Evolutionary conservation across 148 eudicot species (phyloP).

Genomic region (Fagopyrum homotropicum): DNA sequence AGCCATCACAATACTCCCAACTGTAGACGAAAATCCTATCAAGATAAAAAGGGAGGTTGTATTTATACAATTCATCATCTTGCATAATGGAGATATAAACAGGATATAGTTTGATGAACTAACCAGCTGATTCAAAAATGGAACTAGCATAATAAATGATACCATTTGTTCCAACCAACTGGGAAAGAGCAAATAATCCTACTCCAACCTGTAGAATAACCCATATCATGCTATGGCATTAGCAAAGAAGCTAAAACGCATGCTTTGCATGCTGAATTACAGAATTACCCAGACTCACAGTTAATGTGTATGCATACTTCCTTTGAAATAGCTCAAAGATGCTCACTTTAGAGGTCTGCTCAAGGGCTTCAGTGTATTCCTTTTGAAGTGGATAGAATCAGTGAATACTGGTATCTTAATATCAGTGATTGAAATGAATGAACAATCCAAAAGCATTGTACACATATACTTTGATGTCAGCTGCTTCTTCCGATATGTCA

Average conservation of each 20-base stretch:
- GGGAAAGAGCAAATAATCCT: conserved; percentile 20
- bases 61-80: not conserved
- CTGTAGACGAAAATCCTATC: conserved; percentile 20
- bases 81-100: not conserved
- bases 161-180: conserved; percentile 23
- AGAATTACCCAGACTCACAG: conserved; percentile 19
- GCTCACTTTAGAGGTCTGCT: conserved; percentile 16
- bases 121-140: conserved; percentile 30
- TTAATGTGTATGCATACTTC: conserved; percentile 27
- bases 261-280: not conserved
- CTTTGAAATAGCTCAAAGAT: conserved; percentile 22
- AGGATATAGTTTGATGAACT: not conserved
- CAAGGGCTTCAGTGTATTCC: conserved; percentile 22
- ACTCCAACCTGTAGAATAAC: conserved; percentile 24
- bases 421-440: too few relatives aligned
- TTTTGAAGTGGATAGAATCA: too few relatives aligned
- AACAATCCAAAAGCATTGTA: too few relatives aligned
- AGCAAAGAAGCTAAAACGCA: not conserved
- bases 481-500: too few relatives aligned
- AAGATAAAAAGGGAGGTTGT: not conserved
- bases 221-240: not conserved
- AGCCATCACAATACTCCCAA: conserved; percentile 22
- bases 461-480: too few relatives aligned
- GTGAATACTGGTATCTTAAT: too few relatives aligned
- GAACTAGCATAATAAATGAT: conserved; percentile 23